phyloP scores from a whole-genome alignment of 805 yeast genomes.

The Ogataea nakhonphanomensis region DNA sequence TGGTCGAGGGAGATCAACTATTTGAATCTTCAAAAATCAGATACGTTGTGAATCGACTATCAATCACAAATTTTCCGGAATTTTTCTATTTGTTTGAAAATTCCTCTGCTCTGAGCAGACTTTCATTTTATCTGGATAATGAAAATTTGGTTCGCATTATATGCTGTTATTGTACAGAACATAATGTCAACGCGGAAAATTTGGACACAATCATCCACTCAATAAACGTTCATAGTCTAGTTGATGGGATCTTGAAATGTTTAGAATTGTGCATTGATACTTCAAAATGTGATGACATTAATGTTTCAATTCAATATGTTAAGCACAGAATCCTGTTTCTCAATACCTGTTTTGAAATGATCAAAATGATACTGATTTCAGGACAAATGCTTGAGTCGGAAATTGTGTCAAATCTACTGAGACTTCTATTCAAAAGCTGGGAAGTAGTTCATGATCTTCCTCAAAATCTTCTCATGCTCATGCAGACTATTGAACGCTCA shows the following conservation, averaged over 20 bases:
- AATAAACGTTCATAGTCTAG: constrained; percentile 23
- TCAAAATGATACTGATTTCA: constrained; percentile 9
- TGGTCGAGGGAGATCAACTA: constrained; percentile 3
- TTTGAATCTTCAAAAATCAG: constrained; percentile 21
- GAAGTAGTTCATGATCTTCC: constrained; percentile 17
- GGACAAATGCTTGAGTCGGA: constrained; percentile 18
- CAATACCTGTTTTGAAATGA: constrained; percentile 19
- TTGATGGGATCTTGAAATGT: constrained; percentile 22
- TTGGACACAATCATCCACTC: constrained; percentile 11
- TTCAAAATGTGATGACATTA: constrained; percentile 26
- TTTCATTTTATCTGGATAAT: constrained; percentile 21
- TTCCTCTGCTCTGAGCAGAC: constrained; percentile 7
- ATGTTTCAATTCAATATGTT: constrained; percentile 30
- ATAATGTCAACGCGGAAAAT: constrained; percentile 2
- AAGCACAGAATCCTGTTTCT: constrained; percentile 25
- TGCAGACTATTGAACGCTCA: constrained; percentile 12
- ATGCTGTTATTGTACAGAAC: constrained; percentile 18
- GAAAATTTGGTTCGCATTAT: constrained; percentile 29
- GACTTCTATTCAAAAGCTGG: constrained; percentile 24
- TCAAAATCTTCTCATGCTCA: constrained; percentile 9
- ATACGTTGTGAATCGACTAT: constrained; percentile 23
- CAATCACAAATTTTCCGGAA: constrained; percentile 22
- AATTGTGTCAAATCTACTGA: constrained; percentile 21
- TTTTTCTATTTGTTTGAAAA: constrained; percentile 22
- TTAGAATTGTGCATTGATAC: constrained; percentile 25